phyloP scores from a whole-genome alignment of 2,329 filamentous ascomycete genomes.

The Paraphaeosphaeria minitans region DNA sequence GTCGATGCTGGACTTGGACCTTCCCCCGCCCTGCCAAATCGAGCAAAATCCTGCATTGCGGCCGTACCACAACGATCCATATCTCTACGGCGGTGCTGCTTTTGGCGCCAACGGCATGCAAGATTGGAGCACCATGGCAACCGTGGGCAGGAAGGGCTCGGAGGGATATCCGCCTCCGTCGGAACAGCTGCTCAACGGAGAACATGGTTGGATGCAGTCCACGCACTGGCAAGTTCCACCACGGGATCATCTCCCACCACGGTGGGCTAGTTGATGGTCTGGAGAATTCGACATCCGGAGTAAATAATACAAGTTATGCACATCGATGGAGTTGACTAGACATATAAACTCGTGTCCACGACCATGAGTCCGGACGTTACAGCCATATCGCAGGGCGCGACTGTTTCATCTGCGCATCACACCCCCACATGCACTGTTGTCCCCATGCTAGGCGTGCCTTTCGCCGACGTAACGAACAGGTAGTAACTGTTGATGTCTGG shows the following conservation, averaged over 20 bases:
- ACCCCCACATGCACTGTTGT: constrained; percentile 1
- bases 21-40: not conserved
- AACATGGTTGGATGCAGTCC: not conserved
- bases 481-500: not conserved
- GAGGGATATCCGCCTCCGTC: not conserved
- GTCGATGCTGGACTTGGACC: not conserved
- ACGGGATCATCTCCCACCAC: not conserved
- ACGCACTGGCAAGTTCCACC: not conserved
- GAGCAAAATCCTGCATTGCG: not conserved
- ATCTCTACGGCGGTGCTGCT: constrained; percentile 1
- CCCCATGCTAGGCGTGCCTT: not conserved
- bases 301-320: not conserved
- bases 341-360: not conserved
- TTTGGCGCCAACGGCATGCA: not conserved
- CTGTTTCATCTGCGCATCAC: not conserved
- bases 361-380: not conserved
- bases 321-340: not conserved
- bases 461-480: not conserved
- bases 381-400: too few relatives aligned
- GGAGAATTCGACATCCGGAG: not conserved
- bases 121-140: not conserved
- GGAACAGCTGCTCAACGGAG: not conserved
- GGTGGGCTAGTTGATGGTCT: not conserved
- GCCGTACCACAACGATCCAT: not conserved
- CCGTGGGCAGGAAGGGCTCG: not conserved